Evolutionary conservation across 176 grass and related monocot species (phyloP).

Genomic region (sorghum (Sorghum bicolor)): Sorghum_bicolor_NCBIv3 NC_012873.2:65120501-65121000

Average conservation of each 20-base stretch:
- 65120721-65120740: constrained; percentile 39
- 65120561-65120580: constrained; percentile 63
- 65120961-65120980: constrained; percentile 55
- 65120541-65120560: constrained; percentile 22
- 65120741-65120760: constrained; percentile 29
- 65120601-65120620: constrained; percentile 60
- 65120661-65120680: constrained; percentile 47
- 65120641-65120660: constrained; percentile 85
- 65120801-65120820: constrained; percentile 46
- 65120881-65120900: constrained; percentile 82
- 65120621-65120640: constrained; percentile 61
- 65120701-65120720: constrained; percentile 63
- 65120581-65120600: constrained; percentile 75
- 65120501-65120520: not conserved
- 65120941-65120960: constrained; percentile 84
- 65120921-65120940: constrained; percentile 81
- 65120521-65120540: not conserved
- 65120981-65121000: constrained; percentile 52
- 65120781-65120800: constrained; percentile 26
- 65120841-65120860: constrained; percentile 43
- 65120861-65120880: constrained; percentile 34
- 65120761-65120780: constrained; percentile 48
- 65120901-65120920: constrained; percentile 90
- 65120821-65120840: constrained; percentile 58
- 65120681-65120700: constrained; percentile 52